phyloP scores from a whole-genome alignment of 305 asterid genomes.

The Lippia alba region DNA sequence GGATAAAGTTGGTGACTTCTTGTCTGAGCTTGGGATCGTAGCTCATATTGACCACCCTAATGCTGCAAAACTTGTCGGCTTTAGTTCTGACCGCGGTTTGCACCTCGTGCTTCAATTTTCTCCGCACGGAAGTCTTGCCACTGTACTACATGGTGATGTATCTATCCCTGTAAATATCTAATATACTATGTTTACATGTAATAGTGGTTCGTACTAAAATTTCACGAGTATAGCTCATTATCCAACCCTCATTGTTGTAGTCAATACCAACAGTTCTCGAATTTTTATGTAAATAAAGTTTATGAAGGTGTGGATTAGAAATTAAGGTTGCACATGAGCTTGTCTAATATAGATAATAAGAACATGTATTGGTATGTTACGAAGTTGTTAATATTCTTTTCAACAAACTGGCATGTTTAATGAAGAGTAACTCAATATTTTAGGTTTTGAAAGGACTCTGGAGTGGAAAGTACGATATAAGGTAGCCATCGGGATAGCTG shows the following conservation, averaged over 20 bases:
- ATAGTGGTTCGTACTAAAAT: too few species aligned
- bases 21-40: slow-evolving; percentile 90
- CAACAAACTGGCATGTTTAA: slow-evolving; percentile 31
- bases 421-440: slow-evolving; percentile 38
- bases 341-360: background rate
- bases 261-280: too few species aligned
- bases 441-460: slow-evolving; percentile 56
- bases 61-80: slow-evolving; percentile 86
- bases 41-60: slow-evolving; percentile 96
- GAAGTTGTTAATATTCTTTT: background rate
- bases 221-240: too few species aligned
- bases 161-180: background rate
- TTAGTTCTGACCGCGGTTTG: slow-evolving; percentile 73
- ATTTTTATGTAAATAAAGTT: too few species aligned
- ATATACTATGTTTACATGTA: too few species aligned
- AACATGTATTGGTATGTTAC: background rate
- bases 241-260: too few species aligned
- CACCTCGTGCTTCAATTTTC: slow-evolving; percentile 82
- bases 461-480: slow-evolving; percentile 76
- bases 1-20: slow-evolving; percentile 79
- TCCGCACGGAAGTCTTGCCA: slow-evolving; percentile 85
- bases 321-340: too few species aligned
- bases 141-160: slow-evolving; percentile 72
- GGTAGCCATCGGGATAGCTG: slow-evolving; percentile 86
- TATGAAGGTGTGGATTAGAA: too few species aligned